These are phyloP conservation scores for Coemansia sp. DNA, from an alignment of 192 early-diverging fungal genomes.

Conservation along the genomic window DNA sequence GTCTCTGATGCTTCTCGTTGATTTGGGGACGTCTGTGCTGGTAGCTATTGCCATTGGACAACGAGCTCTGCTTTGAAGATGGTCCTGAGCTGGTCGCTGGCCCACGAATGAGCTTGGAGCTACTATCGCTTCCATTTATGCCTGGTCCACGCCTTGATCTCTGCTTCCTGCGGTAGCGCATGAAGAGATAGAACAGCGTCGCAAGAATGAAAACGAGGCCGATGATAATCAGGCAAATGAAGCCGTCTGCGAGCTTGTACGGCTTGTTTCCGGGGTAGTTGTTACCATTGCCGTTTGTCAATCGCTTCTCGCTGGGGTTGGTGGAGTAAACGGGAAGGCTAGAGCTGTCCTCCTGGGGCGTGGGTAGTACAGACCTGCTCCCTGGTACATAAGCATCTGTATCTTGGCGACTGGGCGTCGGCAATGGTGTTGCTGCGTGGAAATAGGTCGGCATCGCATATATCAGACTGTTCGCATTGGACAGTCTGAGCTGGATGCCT, in stretches of 20 bases:
- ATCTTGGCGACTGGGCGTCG: neutral
- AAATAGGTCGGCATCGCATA: neutral
- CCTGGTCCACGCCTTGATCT: neutral
- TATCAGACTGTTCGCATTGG: neutral
- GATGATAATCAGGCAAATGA: slow-evolving; percentile 40
- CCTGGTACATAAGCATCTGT: neutral
- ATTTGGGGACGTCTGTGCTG: neutral
- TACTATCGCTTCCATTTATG: slow-evolving; percentile 2
- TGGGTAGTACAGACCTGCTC: neutral
- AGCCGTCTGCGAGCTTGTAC: slow-evolving; percentile 34
- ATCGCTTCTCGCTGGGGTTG: slow-evolving; percentile 4
- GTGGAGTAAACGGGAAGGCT: neutral
- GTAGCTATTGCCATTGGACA: neutral
- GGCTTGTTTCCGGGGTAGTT: neutral
- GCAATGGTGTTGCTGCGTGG: neutral
- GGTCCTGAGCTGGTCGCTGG: neutral
- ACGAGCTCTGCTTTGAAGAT: neutral
- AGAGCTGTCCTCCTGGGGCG: neutral
- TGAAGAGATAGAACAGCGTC: slow-evolving; percentile 39
- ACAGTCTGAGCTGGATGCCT: neutral
- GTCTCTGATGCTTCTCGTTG: neutral
- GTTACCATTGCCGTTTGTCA: slow-evolving; percentile 7
- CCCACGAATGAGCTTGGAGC: neutral
- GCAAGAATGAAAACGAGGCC: slow-evolving; percentile 26
- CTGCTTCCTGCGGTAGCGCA: slow-evolving; percentile 20